A percentile compares a stretch with the other conserved stretches of the same genome.
Evolutionary conservation across 495 filamentous ascomycete species (phyloP).

Genomic region (Thermothielavioides terrestris): DNA sequence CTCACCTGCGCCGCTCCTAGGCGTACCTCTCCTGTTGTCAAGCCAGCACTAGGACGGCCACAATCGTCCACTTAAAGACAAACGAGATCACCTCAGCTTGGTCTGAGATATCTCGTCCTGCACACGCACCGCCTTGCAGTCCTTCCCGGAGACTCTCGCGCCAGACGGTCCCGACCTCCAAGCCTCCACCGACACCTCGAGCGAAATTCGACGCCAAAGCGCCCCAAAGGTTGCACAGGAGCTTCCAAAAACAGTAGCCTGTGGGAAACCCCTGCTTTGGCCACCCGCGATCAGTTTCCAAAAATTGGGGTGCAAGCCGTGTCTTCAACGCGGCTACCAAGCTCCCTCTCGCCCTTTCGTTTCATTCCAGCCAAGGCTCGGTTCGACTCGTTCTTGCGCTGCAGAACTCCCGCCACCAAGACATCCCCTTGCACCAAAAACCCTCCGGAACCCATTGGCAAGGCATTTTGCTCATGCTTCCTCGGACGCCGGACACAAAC

Average conservation of each 20-base stretch:
- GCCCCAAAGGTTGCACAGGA: constrained; percentile 26
- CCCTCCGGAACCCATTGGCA: constrained; percentile 6
- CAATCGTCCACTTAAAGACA: not conserved
- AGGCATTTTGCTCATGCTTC: constrained; percentile 3
- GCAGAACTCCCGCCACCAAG: constrained; percentile 23
- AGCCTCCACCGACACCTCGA: constrained; percentile 14
- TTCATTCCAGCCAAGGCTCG: constrained; percentile 23
- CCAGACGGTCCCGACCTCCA: constrained; percentile 23
- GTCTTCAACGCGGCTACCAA: constrained; percentile 24
- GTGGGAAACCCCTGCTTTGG: constrained; percentile 22
- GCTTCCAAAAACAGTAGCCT: constrained; percentile 32
- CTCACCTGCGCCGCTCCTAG: constrained; percentile 14
- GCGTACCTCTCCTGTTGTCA: no score
- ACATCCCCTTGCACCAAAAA: constrained; percentile 19
- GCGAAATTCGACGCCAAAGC: constrained; percentile 14
- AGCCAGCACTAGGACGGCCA: not conserved
- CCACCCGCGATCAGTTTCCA: constrained; percentile 26
- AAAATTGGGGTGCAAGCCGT: constrained; percentile 28
- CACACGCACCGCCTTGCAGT: not conserved
- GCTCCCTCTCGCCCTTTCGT: constrained; percentile 20
- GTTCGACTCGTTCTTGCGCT: constrained; percentile 29
- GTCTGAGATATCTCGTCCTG: not conserved
- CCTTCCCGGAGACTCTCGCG: constrained; percentile 1
- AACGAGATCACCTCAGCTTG: not conserved
- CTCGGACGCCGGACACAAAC: constrained; percentile 2